Evolutionary conservation across 2,329 filamentous ascomycete genomes (phyloP), one percentile per base, ranked within the genome.

Genomic region (Nigrograna mackinnonii): DNA sequence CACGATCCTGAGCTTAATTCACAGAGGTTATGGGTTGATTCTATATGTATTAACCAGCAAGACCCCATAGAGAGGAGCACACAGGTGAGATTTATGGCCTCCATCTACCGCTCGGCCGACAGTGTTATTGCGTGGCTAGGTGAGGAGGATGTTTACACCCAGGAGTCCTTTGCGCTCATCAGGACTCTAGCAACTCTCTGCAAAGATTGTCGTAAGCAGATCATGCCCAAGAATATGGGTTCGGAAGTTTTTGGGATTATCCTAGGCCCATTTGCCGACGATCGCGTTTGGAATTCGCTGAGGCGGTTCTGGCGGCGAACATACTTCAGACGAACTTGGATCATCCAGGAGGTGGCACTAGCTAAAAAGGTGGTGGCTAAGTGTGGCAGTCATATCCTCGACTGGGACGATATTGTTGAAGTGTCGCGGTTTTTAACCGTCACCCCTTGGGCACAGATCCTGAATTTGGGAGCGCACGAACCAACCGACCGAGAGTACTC

Each of bases 51-150:
- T 35, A 41, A 53, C 17, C 49, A 57, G 35, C 9, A 32, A 1
- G 33, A 51, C 22, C 22, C 41, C 28, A 4, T 19, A 43, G 1
- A 55, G n/a, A 9, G 24, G 9, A 28, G 24, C n/a, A 28, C 9
- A 9, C 24, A 28, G 24, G 24, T 28, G n/a, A 9, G n/a, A 9
- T n/a, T 9, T 9, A 28, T 28, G 24, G 24, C 24, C 9, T 9
- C 9, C 9, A 28, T 55, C 2, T 53, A 51, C 20, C 39, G 26
- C 6, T 16, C 18, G 9, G 49, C 51, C 6, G n/a, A n/a, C 3
- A 33, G 18, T 2, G 46, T 53, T 4, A 5, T 49, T 9, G 38
- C 50, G 3, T 58, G 53, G 47, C 47, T 56, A 19, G 50, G 50
- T 3, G 37, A 39, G 16, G 42, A 44, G 34, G 35, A 43, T 13